Percentiles rank a stretch among this genome's conserved stretches.
phyloP scores from a whole-genome alignment of 2,329 filamentous ascomycete genomes.

The Aspergillus transmontanensis region DNA sequence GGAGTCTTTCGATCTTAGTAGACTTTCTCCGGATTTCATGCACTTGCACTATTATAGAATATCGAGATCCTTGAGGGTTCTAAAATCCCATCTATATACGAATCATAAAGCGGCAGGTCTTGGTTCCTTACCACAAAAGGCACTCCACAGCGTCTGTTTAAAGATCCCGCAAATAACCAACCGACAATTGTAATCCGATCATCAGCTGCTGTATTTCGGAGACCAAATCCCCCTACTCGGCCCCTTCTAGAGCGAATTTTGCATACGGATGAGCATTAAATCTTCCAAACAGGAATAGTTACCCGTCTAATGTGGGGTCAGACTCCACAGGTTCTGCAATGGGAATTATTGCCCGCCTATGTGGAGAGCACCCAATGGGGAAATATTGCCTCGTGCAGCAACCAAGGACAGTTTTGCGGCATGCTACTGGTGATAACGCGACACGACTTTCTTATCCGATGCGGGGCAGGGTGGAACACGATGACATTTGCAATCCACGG shows the following conservation, averaged over 20 bases:
- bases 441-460: not conserved
- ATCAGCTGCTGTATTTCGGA: not conserved
- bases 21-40: no score
- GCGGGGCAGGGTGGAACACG: not conserved
- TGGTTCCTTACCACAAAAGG: no score
- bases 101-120: no score
- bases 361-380: slow-evolving; percentile 5
- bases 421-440: not conserved
- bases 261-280: no score
- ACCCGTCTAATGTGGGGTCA: not conserved
- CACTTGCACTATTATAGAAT: no score
- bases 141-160: no score
- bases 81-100: no score
- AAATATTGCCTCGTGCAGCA: slow-evolving; percentile 7
- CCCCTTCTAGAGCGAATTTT: not conserved
- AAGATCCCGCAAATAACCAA: not conserved
- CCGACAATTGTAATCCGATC: not conserved
- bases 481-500: not conserved
- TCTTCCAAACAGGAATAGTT: slow-evolving; percentile 3
- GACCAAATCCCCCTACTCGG: not conserved
- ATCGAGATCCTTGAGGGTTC: no score
- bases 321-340: not conserved
- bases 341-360: slow-evolving; percentile 3
- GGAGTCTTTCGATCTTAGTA: fast-evolving
- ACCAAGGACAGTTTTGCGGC: not conserved